A percentile compares a stretch with the other conserved stretches of the same genome.
Evolutionary conservation across 148 eudicot species (phyloP).

Genomic region (Fagopyrum homotropicum): DNA sequence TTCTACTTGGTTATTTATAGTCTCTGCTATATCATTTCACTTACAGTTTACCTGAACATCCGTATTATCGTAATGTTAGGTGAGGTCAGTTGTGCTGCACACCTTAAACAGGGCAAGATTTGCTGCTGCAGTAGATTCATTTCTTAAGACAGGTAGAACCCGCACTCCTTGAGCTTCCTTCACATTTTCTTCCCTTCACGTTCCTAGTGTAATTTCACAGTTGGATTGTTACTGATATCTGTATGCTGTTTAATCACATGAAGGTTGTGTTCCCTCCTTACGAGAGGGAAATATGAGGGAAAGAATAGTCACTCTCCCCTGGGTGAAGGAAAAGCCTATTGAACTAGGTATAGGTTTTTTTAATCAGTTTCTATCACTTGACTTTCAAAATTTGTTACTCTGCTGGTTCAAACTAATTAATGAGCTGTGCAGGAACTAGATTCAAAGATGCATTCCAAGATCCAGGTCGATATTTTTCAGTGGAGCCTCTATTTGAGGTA

Average conservation of each 20-base stretch:
- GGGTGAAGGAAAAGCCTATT: constrained; percentile 71
- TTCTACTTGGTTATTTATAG: constrained; percentile 2
- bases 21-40: constrained; percentile 1
- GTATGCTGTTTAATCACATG: constrained; percentile 10
- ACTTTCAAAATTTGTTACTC: not conserved
- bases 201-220: not conserved
- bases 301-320: constrained; percentile 62
- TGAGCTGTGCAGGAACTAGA: constrained; percentile 57
- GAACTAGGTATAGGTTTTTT: constrained; percentile 51
- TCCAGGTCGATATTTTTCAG: constrained; percentile 62
- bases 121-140: constrained; percentile 83
- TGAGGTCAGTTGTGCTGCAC: constrained; percentile 81
- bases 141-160: constrained; percentile 69
- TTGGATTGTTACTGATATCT: constrained; percentile 2
- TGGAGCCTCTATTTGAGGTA: constrained; percentile 92
- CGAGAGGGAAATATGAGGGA: constrained; percentile 90
- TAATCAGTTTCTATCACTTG: not conserved
- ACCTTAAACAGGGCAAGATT: constrained; percentile 88
- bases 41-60: constrained; percentile 16
- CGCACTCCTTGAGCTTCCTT: not conserved
- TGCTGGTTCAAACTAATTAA: constrained; percentile 12
- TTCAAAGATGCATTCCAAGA: constrained; percentile 95
- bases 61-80: constrained; percentile 35
- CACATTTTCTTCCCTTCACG: not conserved
- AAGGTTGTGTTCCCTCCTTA: constrained; percentile 83